These are phyloP conservation scores for Sergeia podlipaevii DNA, from an alignment of 208 protist species.

Conservation along the genomic window DNA sequence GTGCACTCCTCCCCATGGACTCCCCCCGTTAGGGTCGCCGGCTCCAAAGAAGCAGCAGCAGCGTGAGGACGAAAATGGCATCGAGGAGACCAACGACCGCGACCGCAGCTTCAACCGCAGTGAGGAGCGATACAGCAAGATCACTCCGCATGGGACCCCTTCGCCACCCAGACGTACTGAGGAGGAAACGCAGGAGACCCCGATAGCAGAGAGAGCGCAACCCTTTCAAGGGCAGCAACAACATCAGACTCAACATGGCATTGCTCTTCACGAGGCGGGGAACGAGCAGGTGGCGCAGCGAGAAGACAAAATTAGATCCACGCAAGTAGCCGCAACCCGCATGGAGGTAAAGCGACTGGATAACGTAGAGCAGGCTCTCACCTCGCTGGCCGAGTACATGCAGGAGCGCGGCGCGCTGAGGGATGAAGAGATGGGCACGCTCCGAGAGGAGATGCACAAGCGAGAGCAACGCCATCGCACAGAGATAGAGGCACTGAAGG, in stretches of 20 bases:
- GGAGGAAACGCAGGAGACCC: slow-evolving; percentile 14
- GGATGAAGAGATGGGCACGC: slow-evolving; percentile 12
- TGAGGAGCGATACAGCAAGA: slow-evolving; percentile 27
- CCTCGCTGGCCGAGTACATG: slow-evolving; percentile 37
- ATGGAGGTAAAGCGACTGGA: slow-evolving; percentile 31
- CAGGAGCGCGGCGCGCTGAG: slow-evolving; percentile 24
- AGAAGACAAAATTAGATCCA: too few relatives aligned
- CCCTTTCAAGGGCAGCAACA: slow-evolving; percentile 16
- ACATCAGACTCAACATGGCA: slow-evolving; percentile 6
- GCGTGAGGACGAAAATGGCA: too few relatives aligned
- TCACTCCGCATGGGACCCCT: background rate
- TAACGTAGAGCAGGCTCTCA: slow-evolving; percentile 50
- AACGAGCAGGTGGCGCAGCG: background rate
- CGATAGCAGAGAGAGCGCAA: slow-evolving; percentile 12
- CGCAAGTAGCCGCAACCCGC: too few relatives aligned
- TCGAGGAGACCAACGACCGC: background rate
- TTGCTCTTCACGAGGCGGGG: too few relatives aligned
- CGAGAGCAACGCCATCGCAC: slow-evolving; percentile 25
- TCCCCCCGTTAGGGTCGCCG: too few relatives aligned
- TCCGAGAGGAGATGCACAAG: slow-evolving; percentile 20
- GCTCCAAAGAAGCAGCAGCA: too few relatives aligned
- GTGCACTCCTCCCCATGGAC: too few relatives aligned
- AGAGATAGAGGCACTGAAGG: slow-evolving; percentile 41
- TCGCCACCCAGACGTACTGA: background rate
- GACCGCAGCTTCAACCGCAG: slow-evolving; percentile 35